Evolutionary conservation across 164 flowering plant species (phyloP).

Genomic region (Aristolochia contorta): DNA sequence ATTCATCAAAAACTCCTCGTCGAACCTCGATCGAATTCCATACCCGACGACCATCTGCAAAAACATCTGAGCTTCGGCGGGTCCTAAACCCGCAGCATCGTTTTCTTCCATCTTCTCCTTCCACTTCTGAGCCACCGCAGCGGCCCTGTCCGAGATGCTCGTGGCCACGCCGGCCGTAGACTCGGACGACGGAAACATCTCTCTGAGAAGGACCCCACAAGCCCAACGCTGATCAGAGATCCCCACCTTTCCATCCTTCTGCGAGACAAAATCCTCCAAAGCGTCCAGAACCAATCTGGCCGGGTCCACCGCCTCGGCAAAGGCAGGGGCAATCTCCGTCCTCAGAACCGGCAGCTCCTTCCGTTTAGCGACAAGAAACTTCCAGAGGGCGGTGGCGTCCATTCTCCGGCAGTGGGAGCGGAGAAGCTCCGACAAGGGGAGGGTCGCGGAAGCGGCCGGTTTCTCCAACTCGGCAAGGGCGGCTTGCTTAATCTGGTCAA

Average conservation of each 20-base stretch:
- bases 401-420: constrained; percentile 30
- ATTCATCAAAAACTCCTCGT: constrained; percentile 34
- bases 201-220: constrained; percentile 36
- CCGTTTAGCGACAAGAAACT: constrained; percentile 30
- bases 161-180: constrained; percentile 8
- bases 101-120: constrained; percentile 24
- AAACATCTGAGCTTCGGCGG: constrained; percentile 54
- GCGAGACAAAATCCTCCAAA: constrained; percentile 28
- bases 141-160: constrained; percentile 31
- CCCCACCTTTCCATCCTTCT: constrained; percentile 21
- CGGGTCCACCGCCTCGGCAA: constrained; percentile 36
- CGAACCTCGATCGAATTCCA: constrained; percentile 30
- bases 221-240: constrained; percentile 61
- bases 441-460: background rate
- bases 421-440: constrained; percentile 18
- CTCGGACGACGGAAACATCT: constrained; percentile 18
- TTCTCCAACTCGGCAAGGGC: constrained; percentile 29
- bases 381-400: constrained; percentile 33
- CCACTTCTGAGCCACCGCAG: constrained; percentile 25
- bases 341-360: constrained; percentile 34
- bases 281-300: constrained; percentile 33
- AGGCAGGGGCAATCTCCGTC: constrained; percentile 22
- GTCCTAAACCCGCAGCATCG: constrained; percentile 22
- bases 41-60: constrained; percentile 41
- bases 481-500: constrained; percentile 22